A percentile compares a stretch with the other conserved stretches of the same genome.
Conservation (phyloP, 169 alveolate genomes). For the Plasmodium berghei region DNA sequence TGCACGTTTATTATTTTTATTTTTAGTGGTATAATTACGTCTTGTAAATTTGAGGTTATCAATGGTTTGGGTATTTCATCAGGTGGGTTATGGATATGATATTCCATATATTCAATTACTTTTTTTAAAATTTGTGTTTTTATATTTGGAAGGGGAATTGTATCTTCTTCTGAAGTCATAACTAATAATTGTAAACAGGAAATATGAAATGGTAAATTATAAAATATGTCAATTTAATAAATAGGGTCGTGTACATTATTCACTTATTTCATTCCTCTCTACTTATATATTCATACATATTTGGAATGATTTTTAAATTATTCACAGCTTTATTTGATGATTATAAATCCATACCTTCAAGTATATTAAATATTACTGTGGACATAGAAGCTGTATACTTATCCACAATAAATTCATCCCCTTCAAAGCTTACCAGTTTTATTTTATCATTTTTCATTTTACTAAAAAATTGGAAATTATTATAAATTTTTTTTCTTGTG, state of each 20-base stretch:
- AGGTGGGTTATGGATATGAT: conserved; percentile 93
- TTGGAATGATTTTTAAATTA: not conserved
- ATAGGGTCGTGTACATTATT: not conserved
- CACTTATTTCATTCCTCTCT: not conserved
- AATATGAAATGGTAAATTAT: conserved; percentile 71
- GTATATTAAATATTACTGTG: conserved; percentile 90
- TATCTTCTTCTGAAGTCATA: conserved; percentile 87
- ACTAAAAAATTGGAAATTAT: not conserved
- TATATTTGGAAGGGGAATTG: conserved; percentile 95
- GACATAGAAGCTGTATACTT: conserved; percentile 91
- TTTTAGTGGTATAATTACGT: conserved; percentile 63
- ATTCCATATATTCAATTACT: conserved; percentile 93
- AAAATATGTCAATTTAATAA: not conserved
- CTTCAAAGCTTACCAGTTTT: conserved; percentile 91
- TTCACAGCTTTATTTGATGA: not conserved
- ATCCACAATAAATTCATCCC: conserved; percentile 92
- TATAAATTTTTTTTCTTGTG: not conserved
- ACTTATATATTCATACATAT: not conserved
- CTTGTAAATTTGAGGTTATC: conserved; percentile 88
- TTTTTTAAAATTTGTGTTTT: conserved; percentile 90
- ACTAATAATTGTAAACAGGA: conserved; percentile 77
- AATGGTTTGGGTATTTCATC: conserved; percentile 96
- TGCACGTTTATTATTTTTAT: not conserved
- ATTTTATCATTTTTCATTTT: conserved; percentile 82
- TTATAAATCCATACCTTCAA: conserved; percentile 86